Base-by-base conservation (phyloP, 257 asterid genomes). In the Solanum tacnaense region DNA sequence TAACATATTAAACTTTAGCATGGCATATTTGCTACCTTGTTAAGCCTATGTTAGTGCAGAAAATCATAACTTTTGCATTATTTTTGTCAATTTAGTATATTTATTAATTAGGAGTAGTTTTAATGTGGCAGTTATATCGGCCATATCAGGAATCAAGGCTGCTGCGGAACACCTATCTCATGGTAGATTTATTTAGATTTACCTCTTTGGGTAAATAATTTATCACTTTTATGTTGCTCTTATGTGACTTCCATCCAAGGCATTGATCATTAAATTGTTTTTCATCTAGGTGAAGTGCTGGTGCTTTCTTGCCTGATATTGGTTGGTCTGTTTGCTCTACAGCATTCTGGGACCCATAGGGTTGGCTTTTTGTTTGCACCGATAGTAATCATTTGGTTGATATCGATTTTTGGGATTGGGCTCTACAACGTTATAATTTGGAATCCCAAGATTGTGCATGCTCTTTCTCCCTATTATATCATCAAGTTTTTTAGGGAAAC, bases 61-160 rank as follows among this genome's bases (percentile, higher is more conserved):
- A 79, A 49, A 44, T 49, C 10, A 49, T 10, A 81, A 46, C 12
- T 46, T 29, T 16, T 49, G 41, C 41, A 18, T 81, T 46, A 20
- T 20, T 88, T n/a, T 27, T 23, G 31, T 86, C 83, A 29, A 78
- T 67, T 87, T 31, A 36, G 29, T 20, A 49, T 52, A 18, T 7
- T 75, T 68, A 71, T 79, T 62, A 84, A 56, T 58, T 15, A 68
- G 49, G 71, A 44, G 58, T 52, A 71, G 21, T 60, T 84, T 62
- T 89, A 29, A 76, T 7, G 81, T 86, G 90, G 91, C 95, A 94
- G 96, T 94, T 34, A 62, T 92, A 68, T 94, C 96, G 88, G 87
- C 96, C 75, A 89, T 93, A 68, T 89, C 96, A 84, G 95, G 95
- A 90, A 93, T 93, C 82, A 56, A 92, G 87, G 92, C 91, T 86